Base-by-base conservation (phyloP, 2,329 filamentous ascomycete species). In the Neoarthrinium moseri region DNA sequence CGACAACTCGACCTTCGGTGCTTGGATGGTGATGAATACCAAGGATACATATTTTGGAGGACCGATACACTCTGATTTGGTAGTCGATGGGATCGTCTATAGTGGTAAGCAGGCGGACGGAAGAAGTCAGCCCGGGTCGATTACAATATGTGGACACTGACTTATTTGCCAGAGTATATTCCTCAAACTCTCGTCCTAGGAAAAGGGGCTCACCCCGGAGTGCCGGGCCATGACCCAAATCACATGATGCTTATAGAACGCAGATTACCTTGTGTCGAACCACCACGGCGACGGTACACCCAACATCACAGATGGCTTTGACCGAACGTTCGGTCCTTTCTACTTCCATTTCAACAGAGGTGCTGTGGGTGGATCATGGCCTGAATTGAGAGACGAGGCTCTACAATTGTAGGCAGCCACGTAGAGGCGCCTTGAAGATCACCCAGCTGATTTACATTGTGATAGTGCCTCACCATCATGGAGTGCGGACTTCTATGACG, bases 11-110 rank as follows among this genome's bases (percentile, higher is more conserved):
- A 75, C 75, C 0, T 84, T 75, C 50, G 81, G 81, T 2, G 77
- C 78, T 2, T 85, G 80, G 80, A 62, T 85, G 12, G 78, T 85
- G 1, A 80, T 82, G 74, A 84, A 84, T 55, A 83, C 78, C 0
- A 77, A 74, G 52, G 81, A 85, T 43, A 82, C 79, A 0, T 83
- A 83, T 52, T 83, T 77, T 55, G 78, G 77, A 7, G 82, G 81
- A 0, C 81, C 81, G 0, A 63, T 80, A 3, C 80, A 84, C 59
- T 83, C 80, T 0, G 82, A 85, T 54, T 64, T 86, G 4, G 74
- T 74, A 0, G 81, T 84, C 0, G 82, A 85, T 53, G 81, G 81
- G 0, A 84, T 85, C 37, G 72, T 85, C 0, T 84, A 85, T 59
- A 83, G 17, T 35, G 10, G 17, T 17, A 35, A n/a, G n/a, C n/a